Evolutionary conservation across 2,329 filamentous ascomycete genomes (phyloP).

Genomic region (Capronia americana): DNA sequence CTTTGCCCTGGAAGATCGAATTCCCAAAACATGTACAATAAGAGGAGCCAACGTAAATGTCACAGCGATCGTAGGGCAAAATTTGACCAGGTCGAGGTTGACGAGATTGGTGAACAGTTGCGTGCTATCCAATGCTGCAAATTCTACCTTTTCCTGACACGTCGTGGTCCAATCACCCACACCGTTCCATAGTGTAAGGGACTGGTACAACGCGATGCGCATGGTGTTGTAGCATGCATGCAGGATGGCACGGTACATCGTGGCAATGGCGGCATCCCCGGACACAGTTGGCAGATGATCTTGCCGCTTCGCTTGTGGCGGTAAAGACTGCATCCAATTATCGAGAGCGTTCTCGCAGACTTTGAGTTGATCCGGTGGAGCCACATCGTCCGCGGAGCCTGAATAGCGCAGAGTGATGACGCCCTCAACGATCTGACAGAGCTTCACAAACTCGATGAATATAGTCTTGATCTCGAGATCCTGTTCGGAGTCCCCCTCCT

Average conservation of each 20-base stretch:
- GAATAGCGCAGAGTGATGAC: slow-evolving; percentile 16
- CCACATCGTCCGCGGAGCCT: slow-evolving; percentile 1
- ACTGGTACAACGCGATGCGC: slow-evolving; percentile 20
- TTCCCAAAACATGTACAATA: slow-evolving; percentile 13
- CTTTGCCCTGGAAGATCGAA: slow-evolving; percentile 7
- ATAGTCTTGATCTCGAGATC: slow-evolving; percentile 16
- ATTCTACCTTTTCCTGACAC: slow-evolving; percentile 15
- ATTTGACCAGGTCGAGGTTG: slow-evolving; percentile 17
- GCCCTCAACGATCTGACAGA: slow-evolving; percentile 20
- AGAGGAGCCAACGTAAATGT: slow-evolving; percentile 16
- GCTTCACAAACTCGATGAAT: slow-evolving; percentile 20
- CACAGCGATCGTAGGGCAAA: slow-evolving; percentile 15
- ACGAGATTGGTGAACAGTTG: slow-evolving; percentile 18
- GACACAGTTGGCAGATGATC: slow-evolving; percentile 11
- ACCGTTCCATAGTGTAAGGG: slow-evolving; percentile 16
- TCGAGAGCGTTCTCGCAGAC: slow-evolving; percentile 17
- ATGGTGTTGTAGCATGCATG: slow-evolving; percentile 18
- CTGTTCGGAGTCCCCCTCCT: slow-evolving; percentile 15
- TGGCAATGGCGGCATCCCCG: background rate
- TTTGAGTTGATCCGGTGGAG: slow-evolving; percentile 12
- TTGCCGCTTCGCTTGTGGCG: slow-evolving; percentile 9
- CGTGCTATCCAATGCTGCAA: slow-evolving; percentile 16
- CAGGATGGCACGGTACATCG: slow-evolving; percentile 13
- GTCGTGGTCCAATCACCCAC: slow-evolving; percentile 8
- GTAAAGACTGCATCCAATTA: slow-evolving; percentile 13